A percentile compares a stretch with the other conserved stretches of the same genome.
These are phyloP conservation scores for Rhynchospora tenuis DNA, from an alignment of 176 grass and related monocot genomes.

Conservation along the genomic window DNA sequence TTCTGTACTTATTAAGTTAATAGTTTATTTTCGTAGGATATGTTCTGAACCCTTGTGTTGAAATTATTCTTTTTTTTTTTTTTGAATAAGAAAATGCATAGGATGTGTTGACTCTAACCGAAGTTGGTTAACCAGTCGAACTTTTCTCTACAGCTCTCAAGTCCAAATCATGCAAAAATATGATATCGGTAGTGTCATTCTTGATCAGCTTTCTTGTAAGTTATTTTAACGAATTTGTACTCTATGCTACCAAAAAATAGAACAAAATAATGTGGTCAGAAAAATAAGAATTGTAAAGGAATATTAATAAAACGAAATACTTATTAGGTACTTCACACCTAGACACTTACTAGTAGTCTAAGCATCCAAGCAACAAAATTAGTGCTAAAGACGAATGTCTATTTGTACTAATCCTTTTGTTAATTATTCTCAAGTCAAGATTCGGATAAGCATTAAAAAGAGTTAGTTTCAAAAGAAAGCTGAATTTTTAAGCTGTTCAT, in stretches of 20 bases:
- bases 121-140: no score
- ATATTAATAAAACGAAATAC: background rate
- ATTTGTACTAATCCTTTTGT: background rate
- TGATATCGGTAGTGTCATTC: background rate
- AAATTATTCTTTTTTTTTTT: no score
- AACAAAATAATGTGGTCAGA: background rate
- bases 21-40: background rate
- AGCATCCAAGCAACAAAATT: background rate
- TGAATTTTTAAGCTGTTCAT: background rate
- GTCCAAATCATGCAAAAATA: no score
- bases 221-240: background rate
- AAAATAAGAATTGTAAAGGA: background rate
- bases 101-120: no score
- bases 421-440: background rate
- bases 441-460: conserved; percentile 21
- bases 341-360: background rate
- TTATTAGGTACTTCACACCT: background rate
- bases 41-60: background rate
- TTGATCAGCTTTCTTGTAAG: background rate
- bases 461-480: background rate
- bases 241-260: background rate
- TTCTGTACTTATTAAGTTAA: background rate
- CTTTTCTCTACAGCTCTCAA: no score
- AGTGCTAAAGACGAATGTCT: background rate
- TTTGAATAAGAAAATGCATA: no score